Base-by-base conservation (phyloP, 352 stramenopile genomes). In the Blastocystis sp. region DNA sequence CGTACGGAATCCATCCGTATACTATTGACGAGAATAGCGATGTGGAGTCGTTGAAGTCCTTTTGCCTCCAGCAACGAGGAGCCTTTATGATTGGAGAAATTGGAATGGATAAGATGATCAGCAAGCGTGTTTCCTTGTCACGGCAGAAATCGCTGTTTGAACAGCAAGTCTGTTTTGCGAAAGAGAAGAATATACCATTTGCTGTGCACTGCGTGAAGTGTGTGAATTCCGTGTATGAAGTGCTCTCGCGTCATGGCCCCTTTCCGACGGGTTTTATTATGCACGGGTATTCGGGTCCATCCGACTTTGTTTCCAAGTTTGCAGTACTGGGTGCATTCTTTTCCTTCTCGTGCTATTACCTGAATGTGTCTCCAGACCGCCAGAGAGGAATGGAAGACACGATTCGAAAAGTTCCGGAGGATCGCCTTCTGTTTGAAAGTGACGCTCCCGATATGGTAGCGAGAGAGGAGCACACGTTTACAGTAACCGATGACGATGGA, bases 41-140 rank as follows among this genome's bases (percentile, higher is more conserved):
- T 14, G 40, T 51, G 16, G 0, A 53, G 0, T 24, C 16, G 53
- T 57, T 57, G 18, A 38, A 53, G 44, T 8, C 16, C 16, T 56
- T 76, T 32, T 38, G 11, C 11, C n/a, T 34, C 8, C 21, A 9
- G 38, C 53, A 53, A 24, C 27, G 53, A 9, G 24, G 7, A 38
- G 27, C 40, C 9, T 34, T 18, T 18, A 36, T 21, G 1, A 76
- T 76, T 6, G 64, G 64, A 54, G 64, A 76, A 57, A 76, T 76
- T n/a, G 64, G 64, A 38, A 76, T 76, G 64, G 64, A 76, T 29
- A 76, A 76, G 24, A 38, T 4, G 21, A 76, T 76, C 38, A 38
- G 9, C 21, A 16, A 21, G 7, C 34, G n/a, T 4, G 44, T 76
- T 8, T 38, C 64, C 14, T 29, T 76, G 7, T 9, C 38, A 32